phyloP scores from a whole-genome alignment of 2,329 filamentous ascomycete species.

The Akanthomyces uredinophilus region DNA sequence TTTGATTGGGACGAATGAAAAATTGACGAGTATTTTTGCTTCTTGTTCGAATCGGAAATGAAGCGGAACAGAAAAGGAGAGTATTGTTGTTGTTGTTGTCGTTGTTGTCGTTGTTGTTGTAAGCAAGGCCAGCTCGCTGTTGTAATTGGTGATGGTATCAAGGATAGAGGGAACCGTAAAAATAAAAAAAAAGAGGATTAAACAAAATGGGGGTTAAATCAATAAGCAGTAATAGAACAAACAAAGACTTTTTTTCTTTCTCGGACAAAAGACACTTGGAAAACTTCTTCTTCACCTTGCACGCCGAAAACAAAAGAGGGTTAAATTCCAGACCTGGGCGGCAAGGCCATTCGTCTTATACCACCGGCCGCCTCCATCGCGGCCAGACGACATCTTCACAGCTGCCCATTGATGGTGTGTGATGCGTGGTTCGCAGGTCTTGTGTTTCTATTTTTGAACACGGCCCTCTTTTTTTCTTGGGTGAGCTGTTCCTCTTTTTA shows the following conservation, averaged over 20 bases:
- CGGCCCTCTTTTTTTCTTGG: neutral
- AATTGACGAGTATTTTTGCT: slow-evolving; percentile 21
- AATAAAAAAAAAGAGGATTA: slow-evolving; percentile 22
- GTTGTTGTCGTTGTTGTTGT: slow-evolving; percentile 15
- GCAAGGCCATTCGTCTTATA: slow-evolving; percentile 54
- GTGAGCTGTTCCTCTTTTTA: neutral
- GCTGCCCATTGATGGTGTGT: neutral
- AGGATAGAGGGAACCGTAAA: slow-evolving; percentile 18
- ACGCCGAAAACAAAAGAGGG: slow-evolving; percentile 34
- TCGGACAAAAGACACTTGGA: slow-evolving; percentile 43
- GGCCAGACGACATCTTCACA: slow-evolving; percentile 24
- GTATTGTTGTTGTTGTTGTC: slow-evolving; percentile 18
- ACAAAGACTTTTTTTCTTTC: slow-evolving; percentile 29
- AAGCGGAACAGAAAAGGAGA: slow-evolving; percentile 38
- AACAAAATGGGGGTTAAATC: slow-evolving; percentile 28
- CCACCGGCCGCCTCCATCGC: slow-evolving; percentile 41
- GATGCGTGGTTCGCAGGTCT: neutral
- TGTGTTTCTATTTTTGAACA: slow-evolving; percentile 36
- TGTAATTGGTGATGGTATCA: slow-evolving; percentile 30
- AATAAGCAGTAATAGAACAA: slow-evolving; percentile 4
- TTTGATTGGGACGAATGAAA: slow-evolving; percentile 4
- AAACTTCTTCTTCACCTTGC: slow-evolving; percentile 35
- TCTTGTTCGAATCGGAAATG: slow-evolving; percentile 27
- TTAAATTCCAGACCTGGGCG: slow-evolving; percentile 34
- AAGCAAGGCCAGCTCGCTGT: slow-evolving; percentile 57